phyloP scores from a whole-genome alignment of 495 filamentous ascomycete genomes.

The Sphaerosporella brunnea region DNA sequence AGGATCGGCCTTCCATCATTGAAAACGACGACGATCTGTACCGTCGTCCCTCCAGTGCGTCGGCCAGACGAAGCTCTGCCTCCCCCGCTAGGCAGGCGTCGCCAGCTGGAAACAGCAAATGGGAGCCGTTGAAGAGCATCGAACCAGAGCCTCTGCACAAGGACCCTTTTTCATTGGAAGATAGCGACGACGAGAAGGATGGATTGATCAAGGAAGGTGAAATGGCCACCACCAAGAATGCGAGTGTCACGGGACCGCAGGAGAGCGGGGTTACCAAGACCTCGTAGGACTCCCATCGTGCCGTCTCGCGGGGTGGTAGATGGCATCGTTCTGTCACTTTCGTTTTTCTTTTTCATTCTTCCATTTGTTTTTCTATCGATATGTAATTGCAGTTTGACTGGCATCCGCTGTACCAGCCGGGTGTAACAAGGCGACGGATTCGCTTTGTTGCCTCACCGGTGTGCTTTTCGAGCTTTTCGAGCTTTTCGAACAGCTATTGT shows the following conservation, averaged over 20 bases:
- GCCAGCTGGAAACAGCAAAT: constrained; percentile 47
- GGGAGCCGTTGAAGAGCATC: constrained; percentile 80
- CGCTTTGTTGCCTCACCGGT: no score
- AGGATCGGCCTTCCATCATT: constrained; percentile 39
- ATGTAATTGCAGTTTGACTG: no score
- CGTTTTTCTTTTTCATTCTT: no score
- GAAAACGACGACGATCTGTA: constrained; percentile 65
- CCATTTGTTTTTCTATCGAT: no score
- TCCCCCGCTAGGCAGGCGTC: constrained; percentile 23
- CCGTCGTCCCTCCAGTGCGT: constrained; percentile 23
- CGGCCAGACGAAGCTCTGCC: constrained; percentile 1
- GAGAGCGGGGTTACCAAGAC: constrained; percentile 27
- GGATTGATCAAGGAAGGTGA: constrained; percentile 42
- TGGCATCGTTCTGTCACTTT: no score
- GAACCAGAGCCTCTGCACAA: constrained; percentile 84
- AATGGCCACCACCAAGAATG: constrained; percentile 7
- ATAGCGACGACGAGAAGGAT: constrained; percentile 91
- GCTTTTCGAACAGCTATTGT: no score
- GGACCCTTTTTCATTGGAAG: constrained; percentile 89
- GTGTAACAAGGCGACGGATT: no score
- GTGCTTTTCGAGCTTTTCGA: no score
- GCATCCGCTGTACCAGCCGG: no score
- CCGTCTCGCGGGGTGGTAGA: no score
- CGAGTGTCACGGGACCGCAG: constrained; percentile 9
- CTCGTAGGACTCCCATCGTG: no score